phyloP scores from a whole-genome alignment of 2,329 filamentous ascomycete genomes.

The Rhynchosporium agropyri region DNA sequence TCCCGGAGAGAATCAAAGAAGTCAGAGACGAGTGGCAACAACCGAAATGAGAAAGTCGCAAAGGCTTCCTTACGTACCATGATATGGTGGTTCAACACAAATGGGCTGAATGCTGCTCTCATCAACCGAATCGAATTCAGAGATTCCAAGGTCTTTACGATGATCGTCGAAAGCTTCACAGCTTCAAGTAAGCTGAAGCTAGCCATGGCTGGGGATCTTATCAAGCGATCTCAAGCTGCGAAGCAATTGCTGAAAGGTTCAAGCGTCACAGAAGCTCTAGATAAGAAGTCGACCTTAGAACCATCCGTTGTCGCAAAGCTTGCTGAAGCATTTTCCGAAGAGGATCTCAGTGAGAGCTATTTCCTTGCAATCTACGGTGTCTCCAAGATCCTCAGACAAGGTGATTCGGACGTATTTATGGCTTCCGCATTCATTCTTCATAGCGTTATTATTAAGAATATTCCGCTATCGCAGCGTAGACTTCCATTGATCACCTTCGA shows the following conservation, averaged over 20 bases:
- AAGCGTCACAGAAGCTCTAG: constrained; percentile 11
- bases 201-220: constrained; percentile 25
- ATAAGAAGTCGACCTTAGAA: constrained; percentile 10
- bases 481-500: constrained; percentile 43
- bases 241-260: constrained; percentile 21
- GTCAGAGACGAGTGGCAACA: constrained; percentile 6
- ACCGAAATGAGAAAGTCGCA: constrained; percentile 21
- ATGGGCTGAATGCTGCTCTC: constrained; percentile 63
- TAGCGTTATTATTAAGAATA: constrained; percentile 45
- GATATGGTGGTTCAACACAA: constrained; percentile 56
- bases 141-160: constrained; percentile 54
- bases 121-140: constrained; percentile 64
- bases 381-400: constrained; percentile 42
- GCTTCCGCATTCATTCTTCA: constrained; percentile 49
- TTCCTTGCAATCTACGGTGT: constrained; percentile 36
- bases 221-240: constrained; percentile 26
- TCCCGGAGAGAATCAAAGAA: constrained; percentile 27
- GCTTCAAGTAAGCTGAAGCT: constrained; percentile 29
- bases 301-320: constrained; percentile 26
- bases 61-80: constrained; percentile 45
- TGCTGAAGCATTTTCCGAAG: constrained; percentile 28
- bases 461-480: constrained; percentile 46
- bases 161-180: constrained; percentile 47
- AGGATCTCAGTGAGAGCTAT: constrained; percentile 44
- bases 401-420: constrained; percentile 39